Evolutionary conservation across 2,329 filamentous ascomycete species (phyloP), one percentile per base, ranked within the genome.

Genomic region (Ceratocystis diversiconidia): DNA sequence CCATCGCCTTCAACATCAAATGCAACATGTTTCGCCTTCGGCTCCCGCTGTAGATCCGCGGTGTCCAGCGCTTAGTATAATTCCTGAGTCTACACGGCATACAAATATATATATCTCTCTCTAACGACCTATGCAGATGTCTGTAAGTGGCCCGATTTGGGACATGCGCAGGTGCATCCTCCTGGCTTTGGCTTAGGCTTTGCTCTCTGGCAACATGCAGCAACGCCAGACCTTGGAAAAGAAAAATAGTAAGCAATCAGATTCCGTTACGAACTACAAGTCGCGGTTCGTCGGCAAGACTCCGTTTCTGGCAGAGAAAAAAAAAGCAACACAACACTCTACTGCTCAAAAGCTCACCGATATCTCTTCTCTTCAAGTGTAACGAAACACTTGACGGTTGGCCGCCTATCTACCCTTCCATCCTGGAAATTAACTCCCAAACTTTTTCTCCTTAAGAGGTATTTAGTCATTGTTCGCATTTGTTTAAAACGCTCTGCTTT

Each of bases 21-120:
- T 91, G 88, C 89, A 6, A 92, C 88, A 0, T 92, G 91, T 75
- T 92, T 92, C 71, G 48, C 78, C 91, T 2, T 84, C 88, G 0
- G 87, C 92, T 12, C 77, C 92, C 28, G 91, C 87, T 71, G 85
- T 92, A 55, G 89, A 92, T 72, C 87, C 92, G 8, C 82, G 85
- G 25, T 81, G 89, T 69, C 84, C 87, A 66, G 89, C 92, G 75
- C 80, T 92, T 0, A 84, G 48, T 50, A 15, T 8, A 22, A 92
- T 72, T 85, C 86, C 1, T 76, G 92, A 8, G 83, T 78, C 10
- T 85, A 81, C 70, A 69, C 70, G n/a, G 70, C 66, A 44, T 65
- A 67, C 36, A 69, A 70, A 28, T 67, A 70, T 8, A 69, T 70
- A 3, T 70, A 72, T 0, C 22, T 52, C 69, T 70, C 25, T 69